Evolutionary conservation across 2,329 filamentous ascomycete species (phyloP).

Genomic region (Trichoderma aggressivum): DNA sequence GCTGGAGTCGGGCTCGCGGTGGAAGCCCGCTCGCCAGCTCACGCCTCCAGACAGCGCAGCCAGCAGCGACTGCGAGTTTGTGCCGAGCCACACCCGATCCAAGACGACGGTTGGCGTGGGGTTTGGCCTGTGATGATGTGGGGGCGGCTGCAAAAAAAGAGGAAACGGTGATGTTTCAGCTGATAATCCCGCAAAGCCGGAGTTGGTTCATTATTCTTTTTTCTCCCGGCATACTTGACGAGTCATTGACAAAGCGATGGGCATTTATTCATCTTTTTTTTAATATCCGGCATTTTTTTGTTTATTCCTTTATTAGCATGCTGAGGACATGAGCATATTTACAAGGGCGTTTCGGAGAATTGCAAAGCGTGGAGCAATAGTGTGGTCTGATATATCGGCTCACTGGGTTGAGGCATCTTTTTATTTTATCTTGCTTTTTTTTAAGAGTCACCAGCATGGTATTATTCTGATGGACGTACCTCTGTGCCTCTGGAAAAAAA

Average conservation of each 20-base stretch:
- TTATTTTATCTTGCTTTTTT: neutral
- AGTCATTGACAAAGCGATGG: conserved; percentile 11
- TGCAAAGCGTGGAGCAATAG: conserved; percentile 2
- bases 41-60: conserved; percentile 31
- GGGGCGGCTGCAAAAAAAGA: neutral
- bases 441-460: neutral
- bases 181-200: neutral
- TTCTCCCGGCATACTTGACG: neutral
- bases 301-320: neutral
- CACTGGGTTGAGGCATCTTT: neutral
- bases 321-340: conserved; percentile 13
- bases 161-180: neutral
- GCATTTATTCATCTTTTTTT: neutral
- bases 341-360: conserved; percentile 8
- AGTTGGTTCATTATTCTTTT: neutral
- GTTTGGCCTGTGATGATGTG: conserved; percentile 9
- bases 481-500: neutral
- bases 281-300: neutral
- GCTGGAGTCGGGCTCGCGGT: conserved; percentile 22
- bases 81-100: conserved; percentile 35
- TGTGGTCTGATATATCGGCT: neutral
- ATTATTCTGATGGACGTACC: neutral
- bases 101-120: conserved; percentile 31
- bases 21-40: conserved; percentile 24
- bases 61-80: conserved; percentile 30